Conservation (phyloP, 257 asterid genomes). For the Orobanche coerulescens region DNA sequence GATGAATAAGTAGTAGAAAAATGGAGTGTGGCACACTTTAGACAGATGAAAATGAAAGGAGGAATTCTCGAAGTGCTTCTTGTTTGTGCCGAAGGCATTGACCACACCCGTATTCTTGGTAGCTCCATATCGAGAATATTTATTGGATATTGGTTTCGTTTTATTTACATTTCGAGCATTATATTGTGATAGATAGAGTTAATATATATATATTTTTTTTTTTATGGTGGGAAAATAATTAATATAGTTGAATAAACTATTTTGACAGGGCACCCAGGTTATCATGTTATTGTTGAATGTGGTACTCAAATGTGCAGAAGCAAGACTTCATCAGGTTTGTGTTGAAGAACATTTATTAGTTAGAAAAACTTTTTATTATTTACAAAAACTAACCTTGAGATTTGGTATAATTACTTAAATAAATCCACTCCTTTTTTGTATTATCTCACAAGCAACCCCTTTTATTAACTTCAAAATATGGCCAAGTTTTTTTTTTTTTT, state of each 20-base stretch:
- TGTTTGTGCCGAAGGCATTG: constrained; percentile 63
- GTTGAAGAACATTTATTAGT: background rate
- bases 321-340: constrained; percentile 52
- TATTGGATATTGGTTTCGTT: background rate
- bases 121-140: background rate
- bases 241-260: background rate
- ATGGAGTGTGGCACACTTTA: background rate
- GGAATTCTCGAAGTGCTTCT: constrained; percentile 71
- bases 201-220: too few species aligned
- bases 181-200: background rate
- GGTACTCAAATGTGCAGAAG: constrained; percentile 50
- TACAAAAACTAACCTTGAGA: background rate
- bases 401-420: background rate
- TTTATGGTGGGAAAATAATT: too few species aligned
- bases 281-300: constrained; percentile 61
- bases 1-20: constrained; percentile 6
- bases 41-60: constrained; percentile 42
- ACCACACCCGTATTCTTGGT: constrained; percentile 39
- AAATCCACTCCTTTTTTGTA: too few species aligned
- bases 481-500: too few species aligned
- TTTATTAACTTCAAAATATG: too few species aligned
- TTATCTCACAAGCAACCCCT: too few species aligned
- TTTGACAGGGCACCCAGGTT: constrained; percentile 44
- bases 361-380: background rate
- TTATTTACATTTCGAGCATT: background rate